Conservation (phyloP, 495 filamentous ascomycete genomes). For the Penicillium pancosmium region DNA sequence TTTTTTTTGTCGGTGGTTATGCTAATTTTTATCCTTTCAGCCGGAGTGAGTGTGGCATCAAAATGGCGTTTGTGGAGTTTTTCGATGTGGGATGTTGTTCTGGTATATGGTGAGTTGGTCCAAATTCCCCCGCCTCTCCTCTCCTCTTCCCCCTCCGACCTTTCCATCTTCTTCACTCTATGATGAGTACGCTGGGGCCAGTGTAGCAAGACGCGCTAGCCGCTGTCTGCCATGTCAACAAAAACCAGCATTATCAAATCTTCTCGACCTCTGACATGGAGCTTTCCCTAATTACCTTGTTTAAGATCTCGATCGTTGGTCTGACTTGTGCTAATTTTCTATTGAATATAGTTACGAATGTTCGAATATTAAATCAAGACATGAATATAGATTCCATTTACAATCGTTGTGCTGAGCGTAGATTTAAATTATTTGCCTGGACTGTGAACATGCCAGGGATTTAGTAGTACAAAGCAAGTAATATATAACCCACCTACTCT, state of each 20-base stretch:
- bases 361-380: neutral
- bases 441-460: too few species aligned
- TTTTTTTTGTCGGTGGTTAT: neutral
- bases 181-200: slow-evolving; percentile 62
- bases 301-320: slow-evolving; percentile 4
- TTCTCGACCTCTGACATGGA: slow-evolving; percentile 53
- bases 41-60: slow-evolving; percentile 44
- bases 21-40: slow-evolving; percentile 40
- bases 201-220: slow-evolving; percentile 49
- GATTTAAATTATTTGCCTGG: neutral
- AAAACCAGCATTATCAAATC: slow-evolving; percentile 53
- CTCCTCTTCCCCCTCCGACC: slow-evolving; percentile 3
- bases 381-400: slow-evolving; percentile 1
- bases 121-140: neutral
- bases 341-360: slow-evolving; percentile 9
- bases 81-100: slow-evolving; percentile 7
- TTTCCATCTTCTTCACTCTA: slow-evolving; percentile 5
- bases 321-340: slow-evolving; percentile 15
- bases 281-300: neutral
- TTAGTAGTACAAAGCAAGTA: too few species aligned
- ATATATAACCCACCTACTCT: too few species aligned
- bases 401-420: neutral
- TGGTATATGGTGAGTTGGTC: slow-evolving; percentile 20
- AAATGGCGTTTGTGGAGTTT: slow-evolving; percentile 32
- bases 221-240: slow-evolving; percentile 53